These are phyloP conservation scores for Nematodospora anomalae DNA, from an alignment of 1,139 yeast species.

Conservation along the genomic window DNA sequence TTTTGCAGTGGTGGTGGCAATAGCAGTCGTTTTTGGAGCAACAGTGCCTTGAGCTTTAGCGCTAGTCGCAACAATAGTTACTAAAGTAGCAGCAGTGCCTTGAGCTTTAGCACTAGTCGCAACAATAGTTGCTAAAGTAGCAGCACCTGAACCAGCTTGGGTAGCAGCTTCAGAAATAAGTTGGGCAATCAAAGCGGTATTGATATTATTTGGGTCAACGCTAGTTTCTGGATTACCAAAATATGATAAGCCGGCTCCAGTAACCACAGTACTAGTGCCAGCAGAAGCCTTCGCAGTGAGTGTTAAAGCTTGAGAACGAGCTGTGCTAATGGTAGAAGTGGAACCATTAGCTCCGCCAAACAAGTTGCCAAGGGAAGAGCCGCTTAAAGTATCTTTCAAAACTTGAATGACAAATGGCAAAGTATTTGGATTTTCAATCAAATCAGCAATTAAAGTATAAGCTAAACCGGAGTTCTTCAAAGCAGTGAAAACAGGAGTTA, in stretches of 20 bases:
- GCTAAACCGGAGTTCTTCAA: conserved; percentile 36
- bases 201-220: conserved; percentile 3
- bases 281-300: conserved; percentile 1
- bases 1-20: conserved; percentile 2
- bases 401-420: conserved; percentile 29
- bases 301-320: not conserved
- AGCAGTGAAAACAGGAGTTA: conserved; percentile 33
- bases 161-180: conserved; percentile 10
- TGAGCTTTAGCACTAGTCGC: conserved; percentile 1
- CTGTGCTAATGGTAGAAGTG: conserved; percentile 6
- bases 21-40: not conserved
- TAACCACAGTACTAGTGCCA: not conserved
- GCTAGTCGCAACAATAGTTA: conserved; percentile 1
- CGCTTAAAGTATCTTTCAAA: conserved; percentile 21
- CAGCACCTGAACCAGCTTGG: conserved; percentile 4
- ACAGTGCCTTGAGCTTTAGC: conserved; percentile 2
- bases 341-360: conserved; percentile 5
- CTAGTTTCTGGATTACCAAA: not conserved
- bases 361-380: conserved; percentile 7
- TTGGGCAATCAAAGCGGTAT: conserved; percentile 8
- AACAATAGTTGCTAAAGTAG: conserved; percentile 3
- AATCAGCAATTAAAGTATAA: conserved; percentile 30
- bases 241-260: not conserved
- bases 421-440: conserved; percentile 27
- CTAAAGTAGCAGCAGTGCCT: not conserved